Base-by-base conservation (phyloP, 306 rosid genomes). In the Arachis stenosperma region DNA sequence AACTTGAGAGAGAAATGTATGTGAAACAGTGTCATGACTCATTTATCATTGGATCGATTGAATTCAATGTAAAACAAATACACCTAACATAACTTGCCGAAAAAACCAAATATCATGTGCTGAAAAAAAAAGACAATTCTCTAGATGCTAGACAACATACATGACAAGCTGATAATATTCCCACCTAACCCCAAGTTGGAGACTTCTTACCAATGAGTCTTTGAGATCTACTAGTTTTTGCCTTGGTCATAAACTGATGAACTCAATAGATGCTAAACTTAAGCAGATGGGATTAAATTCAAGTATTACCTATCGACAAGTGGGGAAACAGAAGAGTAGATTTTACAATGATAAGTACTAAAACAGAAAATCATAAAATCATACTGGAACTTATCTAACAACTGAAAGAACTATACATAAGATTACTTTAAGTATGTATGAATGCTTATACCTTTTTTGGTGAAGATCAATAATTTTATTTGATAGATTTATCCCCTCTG, bases 381-480 rank as follows among this genome's bases (percentile, higher is more conserved):
- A 40, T 43, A 8, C 6, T 3, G 40, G 39, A 51, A 54, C 22
- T 39, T 66, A 27, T 39, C 14, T 59, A 66, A 39, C 65, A 51
- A 42, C 48, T 4, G 8, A 66, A 51, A 69, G 41, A 60, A 60
- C 55, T 43, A 5, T 44, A 69, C 27, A 22, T 22, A 30, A 33
- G 15, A 37, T 10, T 33, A 33, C 37, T 33, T 33, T 4, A 33
- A 33, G 4, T 33, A 33, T 33, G 37, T 33, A 61, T 63, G 9
- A 39, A 40, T 72, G 71, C 8, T 50, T 77, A 46, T 80, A 91
- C 99, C 97, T 75, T 78, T 55, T 83, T 76, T 57, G 77, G 76
- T 94, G 99, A 67, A 89, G 79, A 70, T 87, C 99, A 75, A 77
- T 84, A 59, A 91, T 71, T 81, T 77, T 87, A 76, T 73, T 73